phyloP scores from a whole-genome alignment of 2,329 filamentous ascomycete genomes.

The Ophiostoma pallidulum region DNA sequence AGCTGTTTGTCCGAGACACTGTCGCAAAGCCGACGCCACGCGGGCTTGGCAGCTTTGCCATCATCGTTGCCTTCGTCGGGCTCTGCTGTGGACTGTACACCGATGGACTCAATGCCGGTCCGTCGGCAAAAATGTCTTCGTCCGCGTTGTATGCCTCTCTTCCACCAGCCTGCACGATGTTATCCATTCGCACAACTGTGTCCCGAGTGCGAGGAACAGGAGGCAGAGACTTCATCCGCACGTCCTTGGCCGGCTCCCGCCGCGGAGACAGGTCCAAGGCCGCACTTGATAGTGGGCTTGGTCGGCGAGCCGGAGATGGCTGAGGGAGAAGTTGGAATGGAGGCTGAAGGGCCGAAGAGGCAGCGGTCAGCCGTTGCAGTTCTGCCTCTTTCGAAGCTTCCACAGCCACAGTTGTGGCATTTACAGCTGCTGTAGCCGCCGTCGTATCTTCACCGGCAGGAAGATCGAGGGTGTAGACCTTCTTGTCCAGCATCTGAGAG shows the following conservation, averaged over 20 bases:
- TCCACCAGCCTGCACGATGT: conserved; percentile 1
- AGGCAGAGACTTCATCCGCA: conserved; percentile 30
- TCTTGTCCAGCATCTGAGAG: conserved; percentile 24
- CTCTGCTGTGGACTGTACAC: conserved; percentile 40
- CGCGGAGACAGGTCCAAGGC: conserved; percentile 18
- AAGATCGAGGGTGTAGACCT: conserved; percentile 28
- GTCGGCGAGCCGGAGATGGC: neutral
- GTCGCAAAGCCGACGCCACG: conserved; percentile 33
- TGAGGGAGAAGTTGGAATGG: neutral
- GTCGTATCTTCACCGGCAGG: neutral
- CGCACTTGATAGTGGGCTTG: conserved; percentile 13
- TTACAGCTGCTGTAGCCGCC: neutral
- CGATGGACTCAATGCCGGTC: conserved; percentile 37
- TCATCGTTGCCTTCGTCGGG: conserved; percentile 26
- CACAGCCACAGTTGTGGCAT: too few species aligned
- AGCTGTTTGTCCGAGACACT: conserved; percentile 20
- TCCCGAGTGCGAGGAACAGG: conserved; percentile 24
- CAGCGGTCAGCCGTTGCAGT: neutral
- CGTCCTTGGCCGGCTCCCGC: conserved; percentile 23
- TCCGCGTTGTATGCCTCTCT: conserved; percentile 20
- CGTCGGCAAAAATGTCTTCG: conserved; percentile 4
- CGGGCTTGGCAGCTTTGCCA: conserved; percentile 32
- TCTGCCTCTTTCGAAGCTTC: conserved; percentile 2
- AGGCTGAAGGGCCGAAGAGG: neutral
- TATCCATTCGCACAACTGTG: conserved; percentile 8